Conservation (phyloP, 1,139 yeast genomes). For the Zygosaccharomyces sapae region DNA sequence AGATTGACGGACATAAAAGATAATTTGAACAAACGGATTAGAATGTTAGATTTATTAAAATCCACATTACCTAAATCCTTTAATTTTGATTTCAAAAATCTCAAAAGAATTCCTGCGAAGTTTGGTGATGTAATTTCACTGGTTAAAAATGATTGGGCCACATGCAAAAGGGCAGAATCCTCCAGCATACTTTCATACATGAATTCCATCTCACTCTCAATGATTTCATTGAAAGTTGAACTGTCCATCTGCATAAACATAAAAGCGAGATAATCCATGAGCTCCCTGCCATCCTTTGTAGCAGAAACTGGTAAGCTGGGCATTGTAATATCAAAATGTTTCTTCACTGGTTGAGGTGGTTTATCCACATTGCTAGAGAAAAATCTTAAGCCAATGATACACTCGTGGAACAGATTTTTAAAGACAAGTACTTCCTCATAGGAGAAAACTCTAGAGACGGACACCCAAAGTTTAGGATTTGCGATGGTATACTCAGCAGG, state of each 20-base stretch:
- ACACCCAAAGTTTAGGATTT: slow-evolving; percentile 74
- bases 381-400: slow-evolving; percentile 73
- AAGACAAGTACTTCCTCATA: slow-evolving; percentile 79
- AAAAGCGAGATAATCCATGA: slow-evolving; percentile 93
- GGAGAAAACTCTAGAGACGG: slow-evolving; percentile 76
- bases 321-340: slow-evolving; percentile 64
- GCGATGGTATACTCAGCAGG: slow-evolving; percentile 65
- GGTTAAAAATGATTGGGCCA: slow-evolving; percentile 91
- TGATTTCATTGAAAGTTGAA: slow-evolving; percentile 90
- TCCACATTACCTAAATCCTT: slow-evolving; percentile 80
- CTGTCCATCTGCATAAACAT: slow-evolving; percentile 93
- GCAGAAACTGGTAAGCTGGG: slow-evolving; percentile 82
- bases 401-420: slow-evolving; percentile 75
- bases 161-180: slow-evolving; percentile 82
- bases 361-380: slow-evolving; percentile 55
- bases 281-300: slow-evolving; percentile 88
- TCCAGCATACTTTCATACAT: slow-evolving; percentile 75
- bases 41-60: slow-evolving; percentile 69
- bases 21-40: slow-evolving; percentile 80
- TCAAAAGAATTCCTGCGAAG: slow-evolving; percentile 79
- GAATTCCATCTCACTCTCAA: slow-evolving; percentile 73
- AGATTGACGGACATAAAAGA: slow-evolving; percentile 94
- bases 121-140: slow-evolving; percentile 91
- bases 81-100: slow-evolving; percentile 69
- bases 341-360: slow-evolving; percentile 27